These are phyloP conservation scores for Collybiopsis luxurians DNA, from an alignment of 768 basidiomycete genomes.

Conservation along the genomic window DNA sequence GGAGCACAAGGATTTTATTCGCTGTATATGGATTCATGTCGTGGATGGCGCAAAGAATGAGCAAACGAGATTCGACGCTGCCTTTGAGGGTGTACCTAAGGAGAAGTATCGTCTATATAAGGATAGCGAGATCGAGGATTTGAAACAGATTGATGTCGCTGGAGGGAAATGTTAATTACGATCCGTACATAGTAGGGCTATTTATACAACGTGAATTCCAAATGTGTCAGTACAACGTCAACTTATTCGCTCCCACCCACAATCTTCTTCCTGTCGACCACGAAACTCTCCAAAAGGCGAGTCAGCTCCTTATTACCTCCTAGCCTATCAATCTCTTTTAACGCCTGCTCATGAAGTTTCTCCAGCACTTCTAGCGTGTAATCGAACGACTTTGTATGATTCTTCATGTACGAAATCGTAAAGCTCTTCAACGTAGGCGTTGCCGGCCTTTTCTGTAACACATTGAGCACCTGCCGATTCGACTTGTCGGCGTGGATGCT, in stretches of 20 bases:
- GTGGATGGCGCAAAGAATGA: constrained; percentile 42
- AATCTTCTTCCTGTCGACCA: constrained; percentile 24
- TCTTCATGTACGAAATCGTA: constrained; percentile 73
- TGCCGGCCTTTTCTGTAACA: constrained; percentile 84
- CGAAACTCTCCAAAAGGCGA: constrained; percentile 52
- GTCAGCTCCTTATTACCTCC: constrained; percentile 75
- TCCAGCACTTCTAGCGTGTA: constrained; percentile 76
- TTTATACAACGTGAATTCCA: no score
- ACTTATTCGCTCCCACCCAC: not conserved
- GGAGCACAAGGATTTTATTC: constrained; percentile 32
- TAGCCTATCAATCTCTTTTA: constrained; percentile 63
- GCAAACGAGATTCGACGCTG: constrained; percentile 30
- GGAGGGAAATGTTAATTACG: constrained; percentile 23
- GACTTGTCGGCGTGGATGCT: constrained; percentile 75
- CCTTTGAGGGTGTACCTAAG: constrained; percentile 31
- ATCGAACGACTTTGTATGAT: constrained; percentile 79
- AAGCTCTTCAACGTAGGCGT: constrained; percentile 80
- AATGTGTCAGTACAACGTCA: no score
- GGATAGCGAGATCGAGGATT: constrained; percentile 31
- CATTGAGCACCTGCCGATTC: constrained; percentile 82
- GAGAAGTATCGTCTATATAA: constrained; percentile 30
- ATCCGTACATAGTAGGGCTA: constrained; percentile 19
- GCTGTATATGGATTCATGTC: constrained; percentile 42
- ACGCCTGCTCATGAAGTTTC: constrained; percentile 64
- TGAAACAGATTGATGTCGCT: constrained; percentile 33